Conservation (phyloP, 768 basidiomycete species). For the Artomyces pyxidatus region DNA sequence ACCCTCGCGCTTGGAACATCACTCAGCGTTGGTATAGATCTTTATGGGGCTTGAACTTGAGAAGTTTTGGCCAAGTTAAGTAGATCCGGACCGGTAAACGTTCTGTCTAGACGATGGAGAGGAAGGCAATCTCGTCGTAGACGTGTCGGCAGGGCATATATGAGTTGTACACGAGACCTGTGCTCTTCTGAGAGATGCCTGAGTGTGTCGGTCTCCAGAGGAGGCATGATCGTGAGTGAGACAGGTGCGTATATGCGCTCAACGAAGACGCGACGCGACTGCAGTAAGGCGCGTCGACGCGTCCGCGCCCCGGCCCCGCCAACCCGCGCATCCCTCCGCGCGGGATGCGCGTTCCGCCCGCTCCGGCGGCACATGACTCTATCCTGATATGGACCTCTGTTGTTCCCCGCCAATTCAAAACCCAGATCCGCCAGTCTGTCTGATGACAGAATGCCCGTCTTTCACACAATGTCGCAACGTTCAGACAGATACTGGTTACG, state of each 20-base stretch:
- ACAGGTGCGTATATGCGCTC: neutral
- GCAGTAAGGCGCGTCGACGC: too few species aligned
- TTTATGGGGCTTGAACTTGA: too few species aligned
- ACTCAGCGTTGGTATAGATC: too few species aligned
- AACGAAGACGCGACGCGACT: neutral
- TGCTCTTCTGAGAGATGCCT: neutral
- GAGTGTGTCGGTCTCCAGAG: neutral
- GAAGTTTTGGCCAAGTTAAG: too few species aligned
- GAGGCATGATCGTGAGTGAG: neutral
- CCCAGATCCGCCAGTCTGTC: neutral
- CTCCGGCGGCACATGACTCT: neutral
- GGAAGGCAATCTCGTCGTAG: too few species aligned
- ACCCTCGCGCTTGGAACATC: too few species aligned
- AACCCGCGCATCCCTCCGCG: too few species aligned
- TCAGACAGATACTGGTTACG: neutral
- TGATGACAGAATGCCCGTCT: neutral
- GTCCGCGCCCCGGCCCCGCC: too few species aligned
- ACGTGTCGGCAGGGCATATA: neutral
- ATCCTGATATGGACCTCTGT: neutral
- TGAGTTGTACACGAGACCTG: neutral
- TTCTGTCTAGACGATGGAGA: too few species aligned
- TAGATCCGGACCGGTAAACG: too few species aligned
- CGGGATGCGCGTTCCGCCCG: neutral
- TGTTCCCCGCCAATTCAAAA: neutral
- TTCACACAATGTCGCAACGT: neutral